phyloP scores from a whole-genome alignment of 345 rosid genomes.

The Aegle marmelos region DNA sequence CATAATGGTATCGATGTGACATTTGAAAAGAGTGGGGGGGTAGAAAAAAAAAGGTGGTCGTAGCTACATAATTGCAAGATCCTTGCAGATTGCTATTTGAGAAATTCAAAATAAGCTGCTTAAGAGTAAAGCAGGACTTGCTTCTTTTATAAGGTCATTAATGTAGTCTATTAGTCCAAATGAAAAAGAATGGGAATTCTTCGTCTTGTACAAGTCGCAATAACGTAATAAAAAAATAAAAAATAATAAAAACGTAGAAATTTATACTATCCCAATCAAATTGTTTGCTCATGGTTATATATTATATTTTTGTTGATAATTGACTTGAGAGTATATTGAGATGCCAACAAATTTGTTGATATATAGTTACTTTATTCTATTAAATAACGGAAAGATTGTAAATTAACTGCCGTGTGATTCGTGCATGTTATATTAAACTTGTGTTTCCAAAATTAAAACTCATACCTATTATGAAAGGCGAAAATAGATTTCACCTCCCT shows the following conservation, averaged over 20 bases:
- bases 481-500: no score
- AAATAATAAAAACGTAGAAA: no score
- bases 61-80: neutral
- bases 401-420: neutral
- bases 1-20: neutral
- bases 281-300: neutral
- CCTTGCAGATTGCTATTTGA: neutral
- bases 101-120: neutral
- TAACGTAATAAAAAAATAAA: neutral
- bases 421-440: no score
- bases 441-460: neutral
- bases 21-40: neutral
- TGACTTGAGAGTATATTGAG: neutral
- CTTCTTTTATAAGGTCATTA: neutral
- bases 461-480: no score
- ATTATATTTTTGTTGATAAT: neutral
- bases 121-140: neutral
- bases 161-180: neutral
- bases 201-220: neutral
- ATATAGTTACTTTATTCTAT: neutral
- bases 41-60: neutral
- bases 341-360: neutral
- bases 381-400: neutral
- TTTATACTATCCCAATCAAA: neutral
- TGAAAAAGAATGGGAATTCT: neutral